Conservation (phyloP, 148 eudicot genomes). For the Cornus controversa region DNA sequence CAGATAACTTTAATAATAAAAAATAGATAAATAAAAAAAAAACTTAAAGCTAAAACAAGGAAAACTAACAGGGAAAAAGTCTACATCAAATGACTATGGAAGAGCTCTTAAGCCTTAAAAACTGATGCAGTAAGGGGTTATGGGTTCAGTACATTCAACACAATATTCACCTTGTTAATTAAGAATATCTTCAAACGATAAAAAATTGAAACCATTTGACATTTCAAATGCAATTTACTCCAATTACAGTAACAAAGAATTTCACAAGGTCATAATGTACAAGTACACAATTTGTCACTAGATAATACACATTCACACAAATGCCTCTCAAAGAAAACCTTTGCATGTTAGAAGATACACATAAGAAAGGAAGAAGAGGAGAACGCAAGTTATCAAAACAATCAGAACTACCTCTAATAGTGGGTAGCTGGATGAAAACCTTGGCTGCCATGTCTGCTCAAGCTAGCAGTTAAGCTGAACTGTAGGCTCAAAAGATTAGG, state of each 20-base stretch:
- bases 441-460: background rate
- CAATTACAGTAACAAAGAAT: constrained; percentile 2
- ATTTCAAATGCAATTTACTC: background rate
- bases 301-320: background rate
- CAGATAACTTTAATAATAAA: too few relatives aligned
- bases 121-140: background rate
- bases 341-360: background rate
- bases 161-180: background rate
- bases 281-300: background rate
- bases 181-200: background rate
- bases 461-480: background rate
- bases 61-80: background rate
- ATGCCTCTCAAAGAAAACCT: background rate
- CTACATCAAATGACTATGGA: background rate
- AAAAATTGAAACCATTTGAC: background rate
- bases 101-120: background rate
- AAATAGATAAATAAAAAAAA: background rate
- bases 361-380: background rate
- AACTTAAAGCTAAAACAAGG: background rate
- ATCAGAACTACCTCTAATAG: background rate
- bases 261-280: background rate
- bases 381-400: background rate
- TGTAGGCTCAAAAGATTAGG: constrained; percentile 21
- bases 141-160: background rate
- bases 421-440: background rate